A percentile compares a stretch with the other conserved stretches of the same genome.
Evolutionary conservation across 768 basidiomycete species (phyloP).

Genomic region (Termitomyces sp.): DNA sequence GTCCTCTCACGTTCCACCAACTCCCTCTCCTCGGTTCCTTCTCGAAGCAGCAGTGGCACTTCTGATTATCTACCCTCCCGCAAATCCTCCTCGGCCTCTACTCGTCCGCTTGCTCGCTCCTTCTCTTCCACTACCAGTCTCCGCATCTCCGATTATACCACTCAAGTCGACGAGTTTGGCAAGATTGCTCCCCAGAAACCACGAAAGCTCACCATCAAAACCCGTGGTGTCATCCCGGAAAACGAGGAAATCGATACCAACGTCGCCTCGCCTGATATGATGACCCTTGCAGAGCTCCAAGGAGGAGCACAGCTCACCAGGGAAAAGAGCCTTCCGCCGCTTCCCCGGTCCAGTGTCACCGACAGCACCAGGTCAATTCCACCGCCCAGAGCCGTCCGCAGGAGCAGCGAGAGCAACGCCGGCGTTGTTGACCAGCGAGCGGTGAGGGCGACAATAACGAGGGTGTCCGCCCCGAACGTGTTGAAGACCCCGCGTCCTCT

Average conservation of each 20-base stretch:
- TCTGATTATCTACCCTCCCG: conserved; percentile 17
- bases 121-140: neutral
- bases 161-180: neutral
- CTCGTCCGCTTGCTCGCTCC: neutral
- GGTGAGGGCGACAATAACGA: neutral
- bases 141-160: neutral
- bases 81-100: neutral
- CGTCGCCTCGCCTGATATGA: neutral
- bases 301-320: neutral
- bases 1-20: conserved; percentile 14
- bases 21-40: conserved; percentile 1
- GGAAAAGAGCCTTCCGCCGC: conserved; percentile 1
- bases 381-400: neutral
- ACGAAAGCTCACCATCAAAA: neutral
- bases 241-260: neutral
- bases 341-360: neutral
- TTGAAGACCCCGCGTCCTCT: neutral
- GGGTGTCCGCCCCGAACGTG: neutral
- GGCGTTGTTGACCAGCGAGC: neutral
- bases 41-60: conserved; percentile 28
- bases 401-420: neutral
- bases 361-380: neutral
- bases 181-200: neutral
- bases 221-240: neutral
- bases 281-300: no score